These are phyloP conservation scores for Solanum pennellii DNA, from an alignment of 257 asterid genomes.

Conservation along the genomic window DNA sequence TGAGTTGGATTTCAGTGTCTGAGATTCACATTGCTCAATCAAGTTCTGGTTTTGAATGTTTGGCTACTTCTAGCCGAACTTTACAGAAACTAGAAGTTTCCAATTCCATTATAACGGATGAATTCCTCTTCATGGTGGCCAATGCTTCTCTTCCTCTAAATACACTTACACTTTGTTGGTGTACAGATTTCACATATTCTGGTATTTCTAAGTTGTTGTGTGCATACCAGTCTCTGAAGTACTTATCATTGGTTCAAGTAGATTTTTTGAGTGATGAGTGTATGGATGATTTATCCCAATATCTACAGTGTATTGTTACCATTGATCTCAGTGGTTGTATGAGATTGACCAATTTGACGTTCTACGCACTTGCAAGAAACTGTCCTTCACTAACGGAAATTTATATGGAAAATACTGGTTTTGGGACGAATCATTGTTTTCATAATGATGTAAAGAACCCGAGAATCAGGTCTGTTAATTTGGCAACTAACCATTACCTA, in stretches of 20 bases:
- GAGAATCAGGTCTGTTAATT: background rate
- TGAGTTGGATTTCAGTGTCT: background rate
- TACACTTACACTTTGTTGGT: background rate
- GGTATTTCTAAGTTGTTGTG: conserved; percentile 1
- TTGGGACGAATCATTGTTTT: background rate
- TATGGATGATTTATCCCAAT: background rate
- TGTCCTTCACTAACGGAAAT: conserved; percentile 1
- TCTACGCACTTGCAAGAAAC: background rate
- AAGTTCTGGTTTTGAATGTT: background rate
- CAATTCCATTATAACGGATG: background rate
- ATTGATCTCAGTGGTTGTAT: background rate
- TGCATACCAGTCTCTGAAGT: background rate
- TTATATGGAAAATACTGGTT: background rate
- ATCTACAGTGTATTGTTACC: background rate
- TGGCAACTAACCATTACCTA: background rate
- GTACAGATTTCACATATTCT: background rate
- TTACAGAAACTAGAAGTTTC: background rate
- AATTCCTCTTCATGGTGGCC: background rate
- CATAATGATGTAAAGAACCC: background rate
- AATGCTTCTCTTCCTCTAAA: background rate
- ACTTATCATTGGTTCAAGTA: background rate
- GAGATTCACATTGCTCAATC: background rate
- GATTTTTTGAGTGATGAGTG: background rate
- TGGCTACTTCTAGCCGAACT: background rate
- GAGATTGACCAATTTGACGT: background rate